Percentiles rank a stretch among this genome's conserved stretches.
Conservation (phyloP, 257 asterid species). For the Fraxinus cuspidata region DNA sequence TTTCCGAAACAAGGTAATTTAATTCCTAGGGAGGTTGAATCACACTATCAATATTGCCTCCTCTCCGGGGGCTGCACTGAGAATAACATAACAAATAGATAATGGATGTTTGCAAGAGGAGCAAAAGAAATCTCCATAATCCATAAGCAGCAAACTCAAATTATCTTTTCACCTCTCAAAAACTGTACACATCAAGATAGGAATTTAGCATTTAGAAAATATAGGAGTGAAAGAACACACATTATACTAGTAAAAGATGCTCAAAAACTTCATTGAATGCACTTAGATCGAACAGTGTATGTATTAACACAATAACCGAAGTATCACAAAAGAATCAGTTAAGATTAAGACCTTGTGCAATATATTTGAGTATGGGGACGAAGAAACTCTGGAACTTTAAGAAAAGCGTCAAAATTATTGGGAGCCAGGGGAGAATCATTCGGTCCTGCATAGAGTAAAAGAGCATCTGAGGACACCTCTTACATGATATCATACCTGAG, state of each 20-base stretch:
- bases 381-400: conserved; percentile 90
- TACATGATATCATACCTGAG: conserved; percentile 14
- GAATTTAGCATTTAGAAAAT: conserved; percentile 3
- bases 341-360: conserved; percentile 76
- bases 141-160: too few relatives aligned
- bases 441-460: conserved; percentile 67
- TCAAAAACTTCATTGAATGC: conserved; percentile 4
- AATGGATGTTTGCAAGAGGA: too few relatives aligned
- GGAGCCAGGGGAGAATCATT: conserved; percentile 94
- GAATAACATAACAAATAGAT: too few relatives aligned
- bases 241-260: conserved; percentile 12
- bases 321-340: conserved; percentile 19
- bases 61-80: too few relatives aligned
- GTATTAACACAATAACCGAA: neutral
- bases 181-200: too few relatives aligned
- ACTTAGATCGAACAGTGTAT: conserved; percentile 2
- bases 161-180: too few relatives aligned
- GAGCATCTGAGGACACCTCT: conserved; percentile 21
- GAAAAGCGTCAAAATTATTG: conserved; percentile 89
- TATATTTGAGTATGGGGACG: conserved; percentile 94
- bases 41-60: too few relatives aligned
- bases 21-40: neutral
- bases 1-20: neutral
- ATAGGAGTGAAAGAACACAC: neutral
- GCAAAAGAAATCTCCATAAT: too few relatives aligned